Evolutionary conservation across 495 filamentous ascomycete species (phyloP), one percentile per base, ranked within the genome.

Genomic region (Penicillium pulvis): DNA sequence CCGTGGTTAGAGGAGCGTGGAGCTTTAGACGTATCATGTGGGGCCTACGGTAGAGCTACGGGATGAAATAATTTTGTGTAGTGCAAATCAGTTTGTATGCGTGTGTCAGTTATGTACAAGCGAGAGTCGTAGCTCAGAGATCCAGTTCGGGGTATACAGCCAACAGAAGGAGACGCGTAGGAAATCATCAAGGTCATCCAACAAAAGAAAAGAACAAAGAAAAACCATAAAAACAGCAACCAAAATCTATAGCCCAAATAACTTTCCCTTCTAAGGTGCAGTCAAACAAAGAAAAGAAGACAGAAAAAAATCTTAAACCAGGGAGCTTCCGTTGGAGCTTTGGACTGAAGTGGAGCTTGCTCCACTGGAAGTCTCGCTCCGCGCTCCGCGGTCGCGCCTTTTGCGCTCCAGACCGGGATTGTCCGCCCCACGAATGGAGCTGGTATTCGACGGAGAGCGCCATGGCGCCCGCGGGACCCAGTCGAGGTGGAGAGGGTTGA

Each of bases 121-220:
- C 35, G 35, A 42, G 33, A 42, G 39, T 42, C 39, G 35, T 39
- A 19, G 17, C 24, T 53, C 51, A 17, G 16, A 20, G 20, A 42
- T 31, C 26, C 26, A 30, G 52, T 30, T 23, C 35, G 35, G 57
- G 59, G 59, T 62, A 62, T 62, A 62, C 55, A 62, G 43, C 59
- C 43, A 53, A 17, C 43, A 44, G 19, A 48, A 42, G 46, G 45
- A 55, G 23, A 55, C 41, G 55, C 51, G 57, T 60, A 5, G 39
- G 6, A 51, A 55, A 60, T 58, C 59, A 57, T 62, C 50, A 62
- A 43, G 54, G 49, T 62, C 52, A 51, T 31, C 46, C 46, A 42
- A n/a, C 47, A 52, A 59, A 36, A 50, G 45, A 30, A 51, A 7
- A 17, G 11, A 45, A 30, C 16, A 50, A 26, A 53, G 30, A 47